Percentiles rank a stretch among this genome's conserved stretches.
These are phyloP conservation scores for Spathaspora hagerdaliae DNA, from an alignment of 805 yeast genomes.

Conservation along the genomic window DNA sequence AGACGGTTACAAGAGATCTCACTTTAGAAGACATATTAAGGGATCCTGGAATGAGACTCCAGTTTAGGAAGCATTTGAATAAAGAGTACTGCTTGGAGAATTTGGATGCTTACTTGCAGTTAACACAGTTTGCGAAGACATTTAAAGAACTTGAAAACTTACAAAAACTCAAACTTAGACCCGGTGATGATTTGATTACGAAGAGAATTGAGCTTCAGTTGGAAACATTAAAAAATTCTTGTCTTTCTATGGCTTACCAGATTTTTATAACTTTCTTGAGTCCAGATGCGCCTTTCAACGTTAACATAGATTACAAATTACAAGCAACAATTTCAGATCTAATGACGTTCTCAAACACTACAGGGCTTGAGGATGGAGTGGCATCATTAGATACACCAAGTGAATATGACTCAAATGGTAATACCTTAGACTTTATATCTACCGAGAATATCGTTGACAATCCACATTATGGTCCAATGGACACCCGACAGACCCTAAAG, in stretches of 20 bases:
- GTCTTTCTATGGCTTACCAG: constrained; percentile 58
- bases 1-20: neutral
- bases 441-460: too few species aligned
- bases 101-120: constrained; percentile 63
- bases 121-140: constrained; percentile 48
- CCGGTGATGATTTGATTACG: neutral
- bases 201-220: neutral
- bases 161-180: neutral
- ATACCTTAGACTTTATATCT: too few species aligned
- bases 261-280: constrained; percentile 65
- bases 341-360: constrained; percentile 7
- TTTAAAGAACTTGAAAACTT: constrained; percentile 37
- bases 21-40: constrained; percentile 42
- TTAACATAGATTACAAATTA: constrained; percentile 61
- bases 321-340: constrained; percentile 38
- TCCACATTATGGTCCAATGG: too few species aligned
- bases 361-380: too few species aligned
- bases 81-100: constrained; percentile 71
- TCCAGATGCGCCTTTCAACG: constrained; percentile 61
- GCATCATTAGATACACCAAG: too few species aligned
- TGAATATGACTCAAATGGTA: too few species aligned
- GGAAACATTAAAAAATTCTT: constrained; percentile 41
- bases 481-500: neutral
- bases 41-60: constrained; percentile 73
- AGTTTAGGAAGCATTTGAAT: constrained; percentile 64